A percentile compares a stretch with the other conserved stretches of the same genome.
These are phyloP conservation scores for Inonotus hispidus DNA, from an alignment of 1,284 basidiomycete species.

Conservation along the genomic window DNA sequence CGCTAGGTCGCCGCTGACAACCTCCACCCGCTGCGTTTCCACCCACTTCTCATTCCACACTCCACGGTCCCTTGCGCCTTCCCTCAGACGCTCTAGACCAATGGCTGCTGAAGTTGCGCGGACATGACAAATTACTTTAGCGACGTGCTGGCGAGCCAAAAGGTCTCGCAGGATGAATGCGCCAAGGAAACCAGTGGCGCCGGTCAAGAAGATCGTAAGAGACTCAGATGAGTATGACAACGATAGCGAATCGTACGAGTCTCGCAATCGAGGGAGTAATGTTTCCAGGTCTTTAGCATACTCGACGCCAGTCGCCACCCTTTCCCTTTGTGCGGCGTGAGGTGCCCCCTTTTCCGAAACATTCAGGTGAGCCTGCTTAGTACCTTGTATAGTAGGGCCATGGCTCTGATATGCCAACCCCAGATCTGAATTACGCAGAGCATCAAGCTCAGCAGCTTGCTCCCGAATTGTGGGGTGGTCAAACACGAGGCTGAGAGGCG, in stretches of 20 bases:
- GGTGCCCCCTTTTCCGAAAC: slow-evolving; percentile 20
- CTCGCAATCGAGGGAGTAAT: slow-evolving; percentile 55
- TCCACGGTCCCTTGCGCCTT: slow-evolving; percentile 79
- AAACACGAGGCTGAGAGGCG: slow-evolving; percentile 91
- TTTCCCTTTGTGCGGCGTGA: slow-evolving; percentile 16
- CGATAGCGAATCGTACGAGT: slow-evolving; percentile 54
- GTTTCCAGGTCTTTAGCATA: slow-evolving; percentile 81
- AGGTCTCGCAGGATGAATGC: slow-evolving; percentile 89
- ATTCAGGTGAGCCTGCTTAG: slow-evolving; percentile 16
- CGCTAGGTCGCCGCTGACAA: slow-evolving; percentile 86
- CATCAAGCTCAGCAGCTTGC: slow-evolving; percentile 80
- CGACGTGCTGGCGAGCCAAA: slow-evolving; percentile 57
- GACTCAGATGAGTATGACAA: slow-evolving; percentile 47
- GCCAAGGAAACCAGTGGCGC: slow-evolving; percentile 96
- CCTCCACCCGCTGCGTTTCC: slow-evolving; percentile 62
- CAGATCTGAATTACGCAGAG: slow-evolving; percentile 75
- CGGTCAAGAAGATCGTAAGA: slow-evolving; percentile 89
- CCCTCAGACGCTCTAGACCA: slow-evolving; percentile 69
- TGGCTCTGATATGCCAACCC: slow-evolving; percentile 50
- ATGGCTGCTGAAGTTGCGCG: slow-evolving; percentile 64
- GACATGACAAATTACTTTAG: slow-evolving; percentile 90
- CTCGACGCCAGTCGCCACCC: slow-evolving; percentile 33
- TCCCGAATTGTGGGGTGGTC: slow-evolving; percentile 83
- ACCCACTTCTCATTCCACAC: slow-evolving; percentile 95
- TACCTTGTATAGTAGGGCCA: slow-evolving; percentile 27